Conservation (phyloP, 2,329 filamentous ascomycete genomes). For the Thielaviopsis cerberus region DNA sequence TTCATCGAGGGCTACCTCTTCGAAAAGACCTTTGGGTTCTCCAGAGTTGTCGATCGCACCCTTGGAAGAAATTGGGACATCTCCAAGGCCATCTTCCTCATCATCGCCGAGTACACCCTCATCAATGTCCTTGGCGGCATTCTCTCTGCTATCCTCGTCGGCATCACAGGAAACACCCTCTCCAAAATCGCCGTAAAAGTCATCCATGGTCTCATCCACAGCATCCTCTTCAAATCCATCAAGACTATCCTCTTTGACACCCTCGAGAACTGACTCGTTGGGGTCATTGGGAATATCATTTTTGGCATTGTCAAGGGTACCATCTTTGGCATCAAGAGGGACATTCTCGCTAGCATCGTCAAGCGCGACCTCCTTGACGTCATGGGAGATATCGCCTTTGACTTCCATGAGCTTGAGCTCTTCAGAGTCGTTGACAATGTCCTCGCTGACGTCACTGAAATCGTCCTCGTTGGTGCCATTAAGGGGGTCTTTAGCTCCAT, state of each 20-base stretch:
- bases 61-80: no score
- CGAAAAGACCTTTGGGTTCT: no score
- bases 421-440: background rate
- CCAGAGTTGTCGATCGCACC: no score
- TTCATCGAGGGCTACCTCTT: background rate
- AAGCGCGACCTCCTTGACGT: background rate
- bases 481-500: background rate
- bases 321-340: no score
- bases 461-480: background rate
- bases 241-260: background rate
- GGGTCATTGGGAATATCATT: background rate
- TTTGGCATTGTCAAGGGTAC: no score
- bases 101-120: background rate
- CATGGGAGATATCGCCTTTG: background rate
- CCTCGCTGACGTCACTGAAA: background rate
- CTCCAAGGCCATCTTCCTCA: background rate
- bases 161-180: no score
- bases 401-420: background rate
- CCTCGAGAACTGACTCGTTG: background rate
- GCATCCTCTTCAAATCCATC: background rate
- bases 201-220: background rate
- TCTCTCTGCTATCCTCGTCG: background rate
- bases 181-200: no score
- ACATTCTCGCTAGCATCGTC: no score
- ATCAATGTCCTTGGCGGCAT: no score